Percentiles rank a stretch among this genome's conserved stretches.
Evolutionary conservation across 352 stramenopile species (phyloP).

Genomic region (Phytophthora agathidicida): DNA sequence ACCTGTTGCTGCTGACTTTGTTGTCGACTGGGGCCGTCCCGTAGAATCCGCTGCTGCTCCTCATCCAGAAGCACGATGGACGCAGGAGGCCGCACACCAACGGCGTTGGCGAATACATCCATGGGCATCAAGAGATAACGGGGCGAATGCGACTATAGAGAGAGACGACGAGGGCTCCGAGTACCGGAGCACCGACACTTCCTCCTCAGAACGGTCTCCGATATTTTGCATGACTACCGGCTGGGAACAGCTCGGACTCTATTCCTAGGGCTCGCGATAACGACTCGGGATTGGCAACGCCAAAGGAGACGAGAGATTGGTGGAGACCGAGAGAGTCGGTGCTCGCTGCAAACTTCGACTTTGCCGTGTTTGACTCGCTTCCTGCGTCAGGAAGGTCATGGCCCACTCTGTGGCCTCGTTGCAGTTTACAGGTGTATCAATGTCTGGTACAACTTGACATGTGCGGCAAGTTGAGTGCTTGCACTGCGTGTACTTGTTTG

Average conservation of each 20-base stretch:
- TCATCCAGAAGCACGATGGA: slow-evolving; percentile 60
- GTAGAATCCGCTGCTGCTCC: slow-evolving; percentile 60
- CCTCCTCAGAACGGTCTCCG: slow-evolving; percentile 19
- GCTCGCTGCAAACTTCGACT: not conserved
- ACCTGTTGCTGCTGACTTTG: not conserved
- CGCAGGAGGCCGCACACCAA: slow-evolving; percentile 4
- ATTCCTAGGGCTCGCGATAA: slow-evolving; percentile 19
- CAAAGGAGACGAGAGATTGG: slow-evolving; percentile 2
- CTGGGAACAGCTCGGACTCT: slow-evolving; percentile 14
- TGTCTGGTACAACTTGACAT: no score
- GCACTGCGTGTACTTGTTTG: no score
- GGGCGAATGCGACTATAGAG: slow-evolving; percentile 8
- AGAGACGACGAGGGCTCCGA: no score
- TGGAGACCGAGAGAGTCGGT: slow-evolving; percentile 10
- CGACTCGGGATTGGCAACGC: slow-evolving; percentile 13
- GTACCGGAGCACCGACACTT: no score
- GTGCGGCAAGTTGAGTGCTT: no score
- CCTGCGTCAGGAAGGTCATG: no score
- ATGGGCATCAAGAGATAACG: slow-evolving; percentile 2
- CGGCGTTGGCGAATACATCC: slow-evolving; percentile 27
- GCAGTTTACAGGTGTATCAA: no score
- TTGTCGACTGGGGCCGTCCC: slow-evolving; percentile 1
- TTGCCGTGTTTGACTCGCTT: no score
- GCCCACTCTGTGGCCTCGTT: no score
- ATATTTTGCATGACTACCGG: slow-evolving; percentile 18